Percentiles rank a stretch among this genome's conserved stretches.
phyloP scores from a whole-genome alignment of 306 rosid species.

The Castanea sativa region DNA sequence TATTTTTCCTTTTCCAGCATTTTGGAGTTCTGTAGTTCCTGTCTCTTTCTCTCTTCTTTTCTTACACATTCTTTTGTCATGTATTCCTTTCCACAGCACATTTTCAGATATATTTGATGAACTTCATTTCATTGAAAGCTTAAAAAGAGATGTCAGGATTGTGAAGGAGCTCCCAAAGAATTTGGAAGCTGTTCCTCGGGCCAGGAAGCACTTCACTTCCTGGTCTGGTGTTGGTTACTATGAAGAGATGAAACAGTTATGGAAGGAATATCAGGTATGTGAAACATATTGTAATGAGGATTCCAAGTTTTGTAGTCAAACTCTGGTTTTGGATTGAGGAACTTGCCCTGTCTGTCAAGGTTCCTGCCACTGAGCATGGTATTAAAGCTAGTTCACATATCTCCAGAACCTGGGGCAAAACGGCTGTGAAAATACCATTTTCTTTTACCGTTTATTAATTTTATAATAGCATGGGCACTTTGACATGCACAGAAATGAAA shows the following conservation, averaged over 20 bases:
- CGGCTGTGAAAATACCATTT: neutral
- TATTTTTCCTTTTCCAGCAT: slow-evolving; percentile 12
- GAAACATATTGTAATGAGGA: neutral
- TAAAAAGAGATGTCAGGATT: slow-evolving; percentile 63
- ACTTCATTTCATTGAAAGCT: slow-evolving; percentile 69
- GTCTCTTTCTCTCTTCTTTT: neutral
- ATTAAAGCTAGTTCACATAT: neutral
- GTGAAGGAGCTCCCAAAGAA: slow-evolving; percentile 69
- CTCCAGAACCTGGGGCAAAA: neutral
- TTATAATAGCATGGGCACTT: neutral
- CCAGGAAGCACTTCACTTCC: slow-evolving; percentile 88
- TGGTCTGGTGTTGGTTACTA: slow-evolving; percentile 79
- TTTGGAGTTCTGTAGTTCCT: slow-evolving; percentile 9
- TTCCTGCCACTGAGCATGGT: neutral
- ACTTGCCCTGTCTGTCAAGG: neutral
- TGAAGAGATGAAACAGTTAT: slow-evolving; percentile 68
- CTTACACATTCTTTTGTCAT: slow-evolving; percentile 23
- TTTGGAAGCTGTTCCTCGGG: slow-evolving; percentile 65
- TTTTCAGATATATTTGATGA: slow-evolving; percentile 92
- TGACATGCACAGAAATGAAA: neutral
- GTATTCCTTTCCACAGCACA: slow-evolving; percentile 45
- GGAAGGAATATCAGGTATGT: slow-evolving; percentile 81
- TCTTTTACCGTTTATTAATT: neutral
- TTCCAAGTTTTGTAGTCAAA: neutral
- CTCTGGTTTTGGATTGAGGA: neutral